Base-by-base conservation (phyloP, 2,329 filamentous ascomycete species). In the Aspergillus fumigatus region DNA sequence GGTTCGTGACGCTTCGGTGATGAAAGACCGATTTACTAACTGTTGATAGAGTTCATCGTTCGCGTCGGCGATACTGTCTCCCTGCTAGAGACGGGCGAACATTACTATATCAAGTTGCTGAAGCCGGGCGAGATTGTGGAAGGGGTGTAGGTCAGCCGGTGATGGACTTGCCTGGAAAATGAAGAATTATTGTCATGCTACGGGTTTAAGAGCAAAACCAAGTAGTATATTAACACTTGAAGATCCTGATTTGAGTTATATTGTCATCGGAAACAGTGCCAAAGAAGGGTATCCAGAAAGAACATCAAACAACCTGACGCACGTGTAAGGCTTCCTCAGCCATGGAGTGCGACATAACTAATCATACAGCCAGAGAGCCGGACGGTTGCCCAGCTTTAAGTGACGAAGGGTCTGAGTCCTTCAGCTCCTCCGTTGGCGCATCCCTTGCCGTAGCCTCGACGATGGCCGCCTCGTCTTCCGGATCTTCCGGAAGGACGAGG, bases 401-500 rank as follows among this genome's bases (percentile, higher is more conserved):
- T 6, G n/a, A 21, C 19, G n/a, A 27, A 23, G 27, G 27, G 27
- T 54, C 54, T 2, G 45, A 11, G 3, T 23, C 32, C 43, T 50
- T 48, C 25, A 17, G 27, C 38, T 52, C 40, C 21, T 63, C 60
- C 38, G 53, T 58, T 3, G 51, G 60, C 8, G 35, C 60, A 52
- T 66, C 65, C 10, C 63, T 62, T 2, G 58, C 60, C 35, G 67
- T 62, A 7, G 62, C 65, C 19, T 66, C 63, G 50, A 68, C 41
- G 38, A 70, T 51, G 7, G 64, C 57, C 51, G 78, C 77, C 29
- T 80, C 79, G 47, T 89, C 88, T 64, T 90, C 89, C n/a, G 88
- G 75, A 74, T 96, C 91, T 66, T 90, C 87, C 0, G 86, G 84
- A 17, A 96, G 75, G 0, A 84, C 63, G 51, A 94, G 72, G 69